Base-by-base conservation (phyloP, 495 filamentous ascomycete species). In the Jackrogersella minutella region DNA sequence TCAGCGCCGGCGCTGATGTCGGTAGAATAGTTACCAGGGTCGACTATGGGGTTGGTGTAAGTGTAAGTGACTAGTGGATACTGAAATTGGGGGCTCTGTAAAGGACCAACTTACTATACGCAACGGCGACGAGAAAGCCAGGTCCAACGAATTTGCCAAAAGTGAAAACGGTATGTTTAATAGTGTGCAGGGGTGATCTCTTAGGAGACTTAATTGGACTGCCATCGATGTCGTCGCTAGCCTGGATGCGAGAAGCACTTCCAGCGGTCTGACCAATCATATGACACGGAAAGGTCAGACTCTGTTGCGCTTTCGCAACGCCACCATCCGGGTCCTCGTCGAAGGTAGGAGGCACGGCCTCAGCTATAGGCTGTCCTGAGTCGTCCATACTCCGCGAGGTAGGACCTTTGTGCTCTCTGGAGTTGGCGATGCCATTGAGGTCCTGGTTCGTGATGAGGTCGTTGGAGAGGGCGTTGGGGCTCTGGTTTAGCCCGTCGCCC, bases 21-120 rank as follows among this genome's bases (percentile, higher is more conserved):
- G 26, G 92, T 94, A 3, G 91, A 85, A 75, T 94, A 94, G 75
- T 96, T 96, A 51, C 91, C 91, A 6, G 91, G 91, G 63, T 94
- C 91, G 67, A 94, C 92, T 78, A 89, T 7, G 26, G 66, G 60
- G 14, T 73, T 70, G 33, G 58, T 52, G 16, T 33, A 22, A 22
- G 51, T 56, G 16, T 33, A 41, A 69, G 54, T 68, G 24, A 17
- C 26, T 49, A 0, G 5, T 16, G 7, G 10, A 26, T 9, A 43
- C 5, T n/a, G 16, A 9, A 21, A 8, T 19, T 5, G 17, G 41
- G 7, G 14, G 11, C 22, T 30, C 43, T 47, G 11, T 3, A 58
- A 49, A 34, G n/a, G n/a, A 10, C 16, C 13, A 1, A 76, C 77
- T 55, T 66, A 82, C 82, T 82, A 66, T 82, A 82, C 16, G 90